Conservation (phyloP, 176 grass and related monocot genomes). For the Ampelocalamus luodianensis region DNA sequence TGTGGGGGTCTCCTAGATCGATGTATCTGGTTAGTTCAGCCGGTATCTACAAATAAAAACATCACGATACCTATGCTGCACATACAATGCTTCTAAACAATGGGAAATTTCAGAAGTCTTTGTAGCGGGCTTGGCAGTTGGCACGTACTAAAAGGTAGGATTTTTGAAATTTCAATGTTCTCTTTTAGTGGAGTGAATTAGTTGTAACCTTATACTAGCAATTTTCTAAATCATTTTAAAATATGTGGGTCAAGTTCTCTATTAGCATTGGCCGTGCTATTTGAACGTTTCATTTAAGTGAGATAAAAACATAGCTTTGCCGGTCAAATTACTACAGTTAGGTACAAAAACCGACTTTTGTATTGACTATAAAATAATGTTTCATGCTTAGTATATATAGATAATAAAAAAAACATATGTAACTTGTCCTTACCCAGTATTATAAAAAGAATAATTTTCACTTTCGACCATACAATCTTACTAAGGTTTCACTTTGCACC, state of each 20-base stretch:
- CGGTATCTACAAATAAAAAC: neutral
- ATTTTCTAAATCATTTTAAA: neutral
- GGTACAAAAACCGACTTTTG: neutral
- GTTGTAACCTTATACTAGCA: neutral
- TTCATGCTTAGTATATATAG: neutral
- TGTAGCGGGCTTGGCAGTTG: no score
- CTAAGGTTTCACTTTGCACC: no score
- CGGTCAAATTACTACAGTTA: neutral
- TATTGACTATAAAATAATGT: neutral
- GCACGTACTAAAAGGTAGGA: neutral
- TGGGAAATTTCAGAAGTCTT: neutral
- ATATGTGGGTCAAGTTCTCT: neutral
- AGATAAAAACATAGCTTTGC: neutral
- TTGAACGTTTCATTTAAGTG: neutral
- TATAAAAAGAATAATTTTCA: no score
- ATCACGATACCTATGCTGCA: neutral
- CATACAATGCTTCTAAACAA: neutral
- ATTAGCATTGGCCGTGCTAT: neutral
- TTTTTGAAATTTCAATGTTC: neutral
- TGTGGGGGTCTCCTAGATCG: neutral
- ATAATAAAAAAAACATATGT: neutral
- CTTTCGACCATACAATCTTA: no score
- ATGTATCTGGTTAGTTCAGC: neutral
- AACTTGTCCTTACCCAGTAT: neutral
- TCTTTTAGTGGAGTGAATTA: neutral